phyloP scores from a whole-genome alignment of 495 filamentous ascomycete species.

The Penicillium silybi region DNA sequence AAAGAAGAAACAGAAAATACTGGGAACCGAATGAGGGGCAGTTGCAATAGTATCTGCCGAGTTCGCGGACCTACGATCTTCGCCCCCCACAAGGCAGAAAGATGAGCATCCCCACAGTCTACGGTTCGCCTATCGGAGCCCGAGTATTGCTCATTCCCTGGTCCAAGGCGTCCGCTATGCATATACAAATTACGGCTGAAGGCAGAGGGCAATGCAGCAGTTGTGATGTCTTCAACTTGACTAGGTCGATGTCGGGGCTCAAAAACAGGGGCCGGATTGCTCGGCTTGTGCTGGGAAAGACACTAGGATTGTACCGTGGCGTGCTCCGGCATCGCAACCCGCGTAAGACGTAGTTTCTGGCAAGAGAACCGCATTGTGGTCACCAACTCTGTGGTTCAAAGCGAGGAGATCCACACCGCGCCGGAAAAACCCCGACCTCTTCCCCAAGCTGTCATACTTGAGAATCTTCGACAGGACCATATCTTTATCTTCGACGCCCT shows the following conservation, averaged over 20 bases:
- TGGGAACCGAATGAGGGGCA: constrained; percentile 17
- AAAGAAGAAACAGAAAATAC: background rate
- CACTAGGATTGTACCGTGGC: background rate
- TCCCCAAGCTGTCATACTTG: background rate
- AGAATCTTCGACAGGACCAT: background rate
- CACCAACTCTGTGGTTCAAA: background rate
- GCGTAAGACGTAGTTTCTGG: background rate
- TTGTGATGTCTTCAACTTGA: background rate
- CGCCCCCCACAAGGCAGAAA: constrained; percentile 6
- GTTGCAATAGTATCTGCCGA: constrained; percentile 1
- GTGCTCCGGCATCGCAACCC: background rate
- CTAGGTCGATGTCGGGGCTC: no score
- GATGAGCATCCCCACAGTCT: constrained; percentile 15
- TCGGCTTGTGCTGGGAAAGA: background rate
- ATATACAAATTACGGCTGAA: background rate
- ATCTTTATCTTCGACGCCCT: background rate
- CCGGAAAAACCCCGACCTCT: background rate
- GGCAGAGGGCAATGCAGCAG: background rate
- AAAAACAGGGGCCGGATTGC: background rate
- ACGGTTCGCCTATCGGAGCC: constrained; percentile 6
- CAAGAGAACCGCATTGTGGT: background rate
- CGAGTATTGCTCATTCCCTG: background rate
- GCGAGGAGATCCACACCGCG: background rate
- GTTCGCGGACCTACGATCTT: constrained; percentile 2
- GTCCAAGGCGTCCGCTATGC: background rate